These are phyloP conservation scores for Yarrowia sp. DNA, from an alignment of 805 yeast genomes.

Conservation along the genomic window DNA sequence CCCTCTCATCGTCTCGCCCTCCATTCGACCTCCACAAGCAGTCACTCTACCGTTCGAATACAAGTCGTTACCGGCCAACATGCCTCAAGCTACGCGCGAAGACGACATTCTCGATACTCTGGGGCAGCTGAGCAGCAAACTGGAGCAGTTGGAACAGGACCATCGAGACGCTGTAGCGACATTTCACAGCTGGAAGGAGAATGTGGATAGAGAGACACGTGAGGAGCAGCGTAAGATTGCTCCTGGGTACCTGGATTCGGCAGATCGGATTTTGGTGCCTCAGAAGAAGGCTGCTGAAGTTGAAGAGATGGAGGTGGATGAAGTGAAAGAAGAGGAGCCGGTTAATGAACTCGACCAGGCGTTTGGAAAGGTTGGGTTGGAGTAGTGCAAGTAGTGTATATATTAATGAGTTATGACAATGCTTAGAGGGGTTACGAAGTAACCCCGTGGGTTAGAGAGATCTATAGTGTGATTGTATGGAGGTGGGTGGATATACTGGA, in stretches of 20 bases:
- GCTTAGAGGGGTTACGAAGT: too few species aligned
- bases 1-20: constrained; percentile 55
- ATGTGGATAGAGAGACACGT: constrained; percentile 31
- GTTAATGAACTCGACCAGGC: constrained; percentile 35
- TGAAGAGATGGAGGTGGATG: neutral
- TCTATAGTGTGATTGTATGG: too few species aligned
- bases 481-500: too few species aligned
- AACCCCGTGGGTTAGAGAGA: too few species aligned
- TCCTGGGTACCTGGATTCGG: constrained; percentile 45
- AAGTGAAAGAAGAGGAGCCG: neutral
- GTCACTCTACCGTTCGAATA: constrained; percentile 53
- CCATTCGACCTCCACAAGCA: constrained; percentile 53
- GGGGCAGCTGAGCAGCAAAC: constrained; percentile 38
- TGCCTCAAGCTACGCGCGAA: constrained; percentile 34
- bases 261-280: constrained; percentile 36
- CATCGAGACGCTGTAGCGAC: constrained; percentile 35
- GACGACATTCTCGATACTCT: constrained; percentile 30
- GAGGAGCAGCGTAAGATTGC: constrained; percentile 40
- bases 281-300: neutral
- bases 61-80: constrained; percentile 40
- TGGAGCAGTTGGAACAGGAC: constrained; percentile 34
- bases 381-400: neutral
- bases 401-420: neutral
- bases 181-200: constrained; percentile 41
- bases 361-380: constrained; percentile 32